These are phyloP conservation scores for Beta vulgaris DNA, from an alignment of 148 eudicot genomes.

Conservation along the genomic window DNA sequence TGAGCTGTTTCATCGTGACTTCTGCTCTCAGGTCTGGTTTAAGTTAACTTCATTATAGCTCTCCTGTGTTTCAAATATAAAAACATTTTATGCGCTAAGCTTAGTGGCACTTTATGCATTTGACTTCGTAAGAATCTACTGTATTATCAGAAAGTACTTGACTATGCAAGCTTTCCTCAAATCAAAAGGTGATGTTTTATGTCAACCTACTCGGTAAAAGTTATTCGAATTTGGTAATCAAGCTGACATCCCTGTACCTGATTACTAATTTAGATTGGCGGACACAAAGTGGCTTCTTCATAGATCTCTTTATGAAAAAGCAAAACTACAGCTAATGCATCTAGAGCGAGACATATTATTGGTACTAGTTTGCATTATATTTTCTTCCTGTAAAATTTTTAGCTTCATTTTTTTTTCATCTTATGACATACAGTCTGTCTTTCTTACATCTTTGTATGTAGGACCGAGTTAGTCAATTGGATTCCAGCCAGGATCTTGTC, in stretches of 20 bases:
- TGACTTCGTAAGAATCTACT: slow-evolving; percentile 16
- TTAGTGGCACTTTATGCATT: neutral
- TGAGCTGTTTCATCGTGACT: slow-evolving; percentile 37
- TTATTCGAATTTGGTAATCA: slow-evolving; percentile 6
- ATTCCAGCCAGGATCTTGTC: slow-evolving; percentile 35
- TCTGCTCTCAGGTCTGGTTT: slow-evolving; percentile 57
- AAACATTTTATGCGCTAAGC: neutral
- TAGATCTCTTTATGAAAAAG: slow-evolving; percentile 49
- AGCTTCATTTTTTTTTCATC: slow-evolving; percentile 12
- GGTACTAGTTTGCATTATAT: slow-evolving; percentile 42
- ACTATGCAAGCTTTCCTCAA: slow-evolving; percentile 27
- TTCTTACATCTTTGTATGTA: slow-evolving; percentile 29
- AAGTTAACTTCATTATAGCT: slow-evolving; percentile 3
- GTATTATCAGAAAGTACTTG: slow-evolving; percentile 47
- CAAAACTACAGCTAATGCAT: slow-evolving; percentile 54
- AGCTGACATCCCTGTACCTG: slow-evolving; percentile 16
- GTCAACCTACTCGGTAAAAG: neutral
- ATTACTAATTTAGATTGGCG: slow-evolving; percentile 44
- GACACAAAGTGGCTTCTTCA: slow-evolving; percentile 52
- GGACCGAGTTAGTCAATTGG: slow-evolving; percentile 47
- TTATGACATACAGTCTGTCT: neutral
- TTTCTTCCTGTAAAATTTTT: slow-evolving; percentile 9
- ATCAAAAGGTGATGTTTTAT: slow-evolving; percentile 49
- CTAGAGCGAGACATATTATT: slow-evolving; percentile 47
- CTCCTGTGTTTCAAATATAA: slow-evolving; percentile 1